Evolutionary conservation across 495 filamentous ascomycete species (phyloP).

Genomic region (Cercophora newfieldiana): DNA sequence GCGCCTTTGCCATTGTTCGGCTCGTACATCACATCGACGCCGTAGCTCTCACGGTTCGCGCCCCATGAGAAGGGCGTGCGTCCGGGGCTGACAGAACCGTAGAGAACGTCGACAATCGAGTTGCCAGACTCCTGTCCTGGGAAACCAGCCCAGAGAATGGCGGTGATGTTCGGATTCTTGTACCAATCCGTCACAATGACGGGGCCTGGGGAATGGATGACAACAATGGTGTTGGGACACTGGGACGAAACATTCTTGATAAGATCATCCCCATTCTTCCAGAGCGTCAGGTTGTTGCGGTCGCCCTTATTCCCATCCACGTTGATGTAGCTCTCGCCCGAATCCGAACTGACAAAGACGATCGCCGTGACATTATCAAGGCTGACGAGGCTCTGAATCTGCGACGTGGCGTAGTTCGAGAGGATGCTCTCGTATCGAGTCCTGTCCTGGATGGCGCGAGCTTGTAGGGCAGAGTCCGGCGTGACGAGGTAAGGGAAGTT

Average conservation of each 20-base stretch:
- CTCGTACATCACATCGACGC: conserved; percentile 69
- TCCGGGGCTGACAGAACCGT: conserved; percentile 84
- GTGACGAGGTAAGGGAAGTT: conserved; percentile 92
- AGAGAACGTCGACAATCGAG: conserved; percentile 87
- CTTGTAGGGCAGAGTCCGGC: conserved; percentile 81
- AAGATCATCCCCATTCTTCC: conserved; percentile 76
- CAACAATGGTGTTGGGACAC: conserved; percentile 89
- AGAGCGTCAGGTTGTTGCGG: conserved; percentile 89
- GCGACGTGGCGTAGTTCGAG: conserved; percentile 64
- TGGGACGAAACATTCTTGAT: conserved; percentile 72
- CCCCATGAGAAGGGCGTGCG: conserved; percentile 91
- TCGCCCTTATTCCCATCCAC: conserved; percentile 87
- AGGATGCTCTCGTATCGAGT: conserved; percentile 71
- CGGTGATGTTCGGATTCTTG: conserved; percentile 86
- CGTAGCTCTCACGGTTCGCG: conserved; percentile 69
- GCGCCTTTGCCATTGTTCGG: conserved; percentile 68
- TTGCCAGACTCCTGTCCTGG: conserved; percentile 93
- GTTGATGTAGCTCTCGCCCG: conserved; percentile 82
- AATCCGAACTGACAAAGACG: conserved; percentile 86
- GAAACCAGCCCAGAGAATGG: conserved; percentile 89
- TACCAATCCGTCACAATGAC: conserved; percentile 78
- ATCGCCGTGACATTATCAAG: conserved; percentile 70
- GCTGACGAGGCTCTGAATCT: conserved; percentile 60
- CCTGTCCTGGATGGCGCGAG: conserved; percentile 61
- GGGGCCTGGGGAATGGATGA: conserved; percentile 83